These are phyloP conservation scores for Immersiella caudata DNA, from an alignment of 495 filamentous ascomycete species.

Conservation along the genomic window DNA sequence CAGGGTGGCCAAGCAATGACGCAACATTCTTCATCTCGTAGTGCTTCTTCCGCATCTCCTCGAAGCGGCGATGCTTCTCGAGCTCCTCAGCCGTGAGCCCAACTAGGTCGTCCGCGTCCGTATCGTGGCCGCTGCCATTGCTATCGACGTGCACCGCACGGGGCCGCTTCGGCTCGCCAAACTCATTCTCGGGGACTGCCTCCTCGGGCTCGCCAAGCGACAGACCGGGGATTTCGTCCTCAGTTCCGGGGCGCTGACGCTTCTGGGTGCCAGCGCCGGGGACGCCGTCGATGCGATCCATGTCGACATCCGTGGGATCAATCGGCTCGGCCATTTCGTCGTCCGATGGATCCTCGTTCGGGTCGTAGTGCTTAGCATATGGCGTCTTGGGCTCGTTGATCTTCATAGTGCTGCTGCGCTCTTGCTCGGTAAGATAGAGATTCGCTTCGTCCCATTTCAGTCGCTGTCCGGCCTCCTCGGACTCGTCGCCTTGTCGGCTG, in stretches of 20 bases:
- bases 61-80: constrained; percentile 89
- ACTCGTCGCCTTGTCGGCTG: constrained; percentile 41
- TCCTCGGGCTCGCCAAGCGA: constrained; percentile 96
- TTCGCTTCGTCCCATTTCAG: constrained; percentile 99
- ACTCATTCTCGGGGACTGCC: constrained; percentile 53
- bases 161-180: constrained; percentile 40
- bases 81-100: constrained; percentile 73
- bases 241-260: constrained; percentile 21
- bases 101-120: constrained; percentile 58
- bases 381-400: constrained; percentile 98
- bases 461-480: constrained; percentile 57
- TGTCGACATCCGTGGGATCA: constrained; percentile 38
- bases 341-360: constrained; percentile 77
- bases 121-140: constrained; percentile 56
- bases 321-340: constrained; percentile 60
- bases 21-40: constrained; percentile 99
- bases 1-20: constrained; percentile 74
- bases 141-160: constrained; percentile 70
- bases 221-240: constrained; percentile 84
- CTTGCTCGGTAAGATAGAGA: constrained; percentile 92
- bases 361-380: constrained; percentile 88
- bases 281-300: constrained; percentile 42
- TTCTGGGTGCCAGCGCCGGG: constrained; percentile 21
- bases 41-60: constrained; percentile 88
- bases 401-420: constrained; percentile 95